Conservation (phyloP, 1,139 yeast species). For the Yamadazyma diospyri region DNA sequence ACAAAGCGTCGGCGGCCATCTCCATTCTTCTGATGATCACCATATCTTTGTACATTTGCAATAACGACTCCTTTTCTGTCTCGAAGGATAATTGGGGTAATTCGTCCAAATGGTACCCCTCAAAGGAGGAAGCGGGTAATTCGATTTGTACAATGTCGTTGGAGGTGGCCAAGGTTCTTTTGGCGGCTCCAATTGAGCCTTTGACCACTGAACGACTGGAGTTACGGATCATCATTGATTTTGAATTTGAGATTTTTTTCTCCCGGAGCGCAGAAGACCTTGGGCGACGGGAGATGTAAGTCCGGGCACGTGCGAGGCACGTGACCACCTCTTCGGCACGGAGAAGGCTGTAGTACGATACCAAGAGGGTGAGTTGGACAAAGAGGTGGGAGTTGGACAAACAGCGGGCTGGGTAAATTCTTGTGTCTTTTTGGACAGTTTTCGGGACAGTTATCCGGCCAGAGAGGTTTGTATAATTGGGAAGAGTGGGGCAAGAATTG, state of each 20-base stretch:
- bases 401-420: no score
- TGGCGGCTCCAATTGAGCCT: conserved; percentile 13
- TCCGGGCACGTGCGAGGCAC: conserved; percentile 1
- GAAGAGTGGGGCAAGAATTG: no score
- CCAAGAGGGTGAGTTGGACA: no score
- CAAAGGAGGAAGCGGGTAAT: conserved; percentile 74
- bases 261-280: conserved; percentile 7
- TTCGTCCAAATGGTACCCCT: conserved; percentile 72
- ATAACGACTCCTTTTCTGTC: conserved; percentile 73
- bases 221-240: conserved; percentile 6
- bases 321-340: no score
- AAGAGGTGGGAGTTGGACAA: no score
- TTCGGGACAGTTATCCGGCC: no score
- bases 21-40: conserved; percentile 93
- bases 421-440: no score
- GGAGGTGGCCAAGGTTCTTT: conserved; percentile 35
- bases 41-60: conserved; percentile 97
- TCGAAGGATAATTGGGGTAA: conserved; percentile 66
- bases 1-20: conserved; percentile 97
- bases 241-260: conserved; percentile 1
- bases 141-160: conserved; percentile 47
- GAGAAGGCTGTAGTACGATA: no score
- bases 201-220: conserved; percentile 10
- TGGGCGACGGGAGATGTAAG: neutral
- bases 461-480: no score